phyloP scores from a whole-genome alignment of 129 eudicot genomes.

The Calendula officinalis region DNA sequence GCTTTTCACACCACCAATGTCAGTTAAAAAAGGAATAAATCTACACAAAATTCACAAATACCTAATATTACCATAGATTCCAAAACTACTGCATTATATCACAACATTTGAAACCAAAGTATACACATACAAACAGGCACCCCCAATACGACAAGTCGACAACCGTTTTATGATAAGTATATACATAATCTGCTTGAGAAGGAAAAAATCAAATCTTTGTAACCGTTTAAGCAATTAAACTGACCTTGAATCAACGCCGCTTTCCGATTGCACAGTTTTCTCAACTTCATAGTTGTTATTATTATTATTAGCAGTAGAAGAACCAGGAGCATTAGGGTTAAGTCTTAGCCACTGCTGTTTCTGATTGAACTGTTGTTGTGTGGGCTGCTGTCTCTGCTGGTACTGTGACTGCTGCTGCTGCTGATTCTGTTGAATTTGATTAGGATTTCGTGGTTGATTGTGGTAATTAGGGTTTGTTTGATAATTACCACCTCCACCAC shows the following conservation, averaged over 20 bases:
- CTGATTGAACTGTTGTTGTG: slow-evolving; percentile 34
- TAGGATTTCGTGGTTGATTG: slow-evolving; percentile 30
- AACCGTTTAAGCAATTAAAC: background rate
- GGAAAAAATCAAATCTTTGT: background rate
- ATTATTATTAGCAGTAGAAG: slow-evolving; percentile 20
- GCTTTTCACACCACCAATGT: slow-evolving; percentile 2
- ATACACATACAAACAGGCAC: background rate
- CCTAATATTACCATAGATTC: slow-evolving; percentile 5
- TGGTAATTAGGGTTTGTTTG: slow-evolving; percentile 45
- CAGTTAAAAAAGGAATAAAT: background rate
- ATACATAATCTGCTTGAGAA: slow-evolving; percentile 2
- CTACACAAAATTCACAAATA: slow-evolving; percentile 14
- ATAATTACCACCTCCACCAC: slow-evolving; percentile 31
- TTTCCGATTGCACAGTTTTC: slow-evolving; percentile 40
- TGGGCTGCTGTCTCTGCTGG: slow-evolving; percentile 26
- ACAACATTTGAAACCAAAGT: slow-evolving; percentile 5
- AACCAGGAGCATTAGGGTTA: slow-evolving; percentile 32
- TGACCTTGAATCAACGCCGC: slow-evolving; percentile 37
- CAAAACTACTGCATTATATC: slow-evolving; percentile 2
- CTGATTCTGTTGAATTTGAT: slow-evolving; percentile 20
- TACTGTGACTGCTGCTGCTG: slow-evolving; percentile 36
- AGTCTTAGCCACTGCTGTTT: slow-evolving; percentile 49
- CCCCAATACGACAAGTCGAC: background rate
- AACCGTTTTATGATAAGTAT: too few species aligned
- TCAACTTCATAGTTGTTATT: slow-evolving; percentile 32